A percentile compares a stretch with the other conserved stretches of the same genome.
phyloP scores from a whole-genome alignment of 2,329 filamentous ascomycete genomes.

The Alternaria longipes region DNA sequence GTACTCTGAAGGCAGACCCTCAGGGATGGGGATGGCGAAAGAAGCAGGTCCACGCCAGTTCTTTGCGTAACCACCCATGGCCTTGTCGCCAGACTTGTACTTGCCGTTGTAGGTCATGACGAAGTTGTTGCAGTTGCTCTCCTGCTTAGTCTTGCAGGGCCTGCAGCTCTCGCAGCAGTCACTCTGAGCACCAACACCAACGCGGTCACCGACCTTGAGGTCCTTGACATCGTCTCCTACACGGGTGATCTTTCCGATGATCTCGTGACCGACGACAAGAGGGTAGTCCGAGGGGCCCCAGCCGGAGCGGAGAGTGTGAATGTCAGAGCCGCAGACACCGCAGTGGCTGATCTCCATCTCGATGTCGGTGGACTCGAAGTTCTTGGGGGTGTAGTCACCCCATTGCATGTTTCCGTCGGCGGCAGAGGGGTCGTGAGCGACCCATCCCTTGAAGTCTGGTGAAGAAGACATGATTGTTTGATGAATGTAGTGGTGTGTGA shows the following conservation, averaged over 20 bases:
- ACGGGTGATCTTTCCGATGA: conserved; percentile 50
- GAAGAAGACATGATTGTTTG: conserved; percentile 31
- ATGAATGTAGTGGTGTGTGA: background rate
- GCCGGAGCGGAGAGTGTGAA: conserved; percentile 51
- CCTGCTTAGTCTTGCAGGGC: conserved; percentile 57
- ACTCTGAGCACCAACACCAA: conserved; percentile 61
- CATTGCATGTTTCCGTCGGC: conserved; percentile 65
- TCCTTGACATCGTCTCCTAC: conserved; percentile 55
- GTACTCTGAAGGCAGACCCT: conserved; percentile 66
- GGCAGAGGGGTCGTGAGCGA: conserved; percentile 60
- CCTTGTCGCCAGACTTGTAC: conserved; percentile 66
- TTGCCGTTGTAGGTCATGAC: conserved; percentile 58
- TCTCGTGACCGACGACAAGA: conserved; percentile 55
- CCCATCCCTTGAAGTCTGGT: conserved; percentile 64
- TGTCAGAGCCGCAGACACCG: conserved; percentile 49
- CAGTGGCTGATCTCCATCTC: conserved; percentile 53
- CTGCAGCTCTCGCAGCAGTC: conserved; percentile 59
- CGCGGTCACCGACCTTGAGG: conserved; percentile 69
- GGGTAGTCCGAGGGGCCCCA: conserved; percentile 61
- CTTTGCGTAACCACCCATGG: conserved; percentile 70
- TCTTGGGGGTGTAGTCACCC: conserved; percentile 56
- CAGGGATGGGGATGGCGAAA: conserved; percentile 77
- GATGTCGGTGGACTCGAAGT: conserved; percentile 72
- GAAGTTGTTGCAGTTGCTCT: conserved; percentile 57
- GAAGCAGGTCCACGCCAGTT: conserved; percentile 78